Percentiles rank a stretch among this genome's conserved stretches.
Conservation (phyloP, 352 stramenopile species). For the Pythium sp. region DNA sequence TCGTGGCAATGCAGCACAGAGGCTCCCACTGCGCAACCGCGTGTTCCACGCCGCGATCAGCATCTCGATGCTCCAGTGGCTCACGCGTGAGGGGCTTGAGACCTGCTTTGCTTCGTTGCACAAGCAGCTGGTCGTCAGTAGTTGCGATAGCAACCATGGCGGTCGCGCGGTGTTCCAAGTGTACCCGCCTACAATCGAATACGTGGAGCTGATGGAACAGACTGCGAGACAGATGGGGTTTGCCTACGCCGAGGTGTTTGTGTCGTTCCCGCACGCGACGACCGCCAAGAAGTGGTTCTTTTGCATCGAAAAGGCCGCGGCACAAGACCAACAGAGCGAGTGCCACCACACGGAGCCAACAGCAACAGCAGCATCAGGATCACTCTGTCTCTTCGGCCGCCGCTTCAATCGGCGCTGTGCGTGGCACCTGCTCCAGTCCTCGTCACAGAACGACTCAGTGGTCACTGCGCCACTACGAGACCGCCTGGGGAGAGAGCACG, state of each 20-base stretch:
- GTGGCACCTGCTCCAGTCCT: slow-evolving; percentile 43
- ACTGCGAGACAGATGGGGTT: slow-evolving; percentile 47
- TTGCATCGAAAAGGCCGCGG: slow-evolving; percentile 16
- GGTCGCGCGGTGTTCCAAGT: slow-evolving; percentile 62
- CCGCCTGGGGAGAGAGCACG: slow-evolving; percentile 56
- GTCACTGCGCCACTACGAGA: slow-evolving; percentile 26
- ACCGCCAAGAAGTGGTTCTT: slow-evolving; percentile 82
- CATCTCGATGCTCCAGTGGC: slow-evolving; percentile 85
- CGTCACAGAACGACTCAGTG: background rate
- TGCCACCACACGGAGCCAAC: background rate
- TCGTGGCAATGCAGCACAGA: slow-evolving; percentile 63
- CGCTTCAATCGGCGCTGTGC: slow-evolving; percentile 55
- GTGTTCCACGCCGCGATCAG: slow-evolving; percentile 54
- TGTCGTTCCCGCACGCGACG: slow-evolving; percentile 65
- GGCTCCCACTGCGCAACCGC: slow-evolving; percentile 44
- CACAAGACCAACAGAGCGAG: background rate
- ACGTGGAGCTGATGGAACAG: slow-evolving; percentile 61
- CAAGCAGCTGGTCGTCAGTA: slow-evolving; percentile 8
- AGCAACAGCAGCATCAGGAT: background rate
- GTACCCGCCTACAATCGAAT: slow-evolving; percentile 48
- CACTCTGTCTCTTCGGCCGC: slow-evolving; percentile 56
- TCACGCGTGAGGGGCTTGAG: slow-evolving; percentile 52
- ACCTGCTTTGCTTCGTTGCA: slow-evolving; percentile 59
- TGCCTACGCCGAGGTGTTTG: slow-evolving; percentile 50
- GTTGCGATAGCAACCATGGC: background rate